A percentile compares a stretch with the other conserved stretches of the same genome.
Evolutionary conservation across 192 early-diverging fungal genomes (phyloP).

Genomic region (Backusella tuberculispora): DNA sequence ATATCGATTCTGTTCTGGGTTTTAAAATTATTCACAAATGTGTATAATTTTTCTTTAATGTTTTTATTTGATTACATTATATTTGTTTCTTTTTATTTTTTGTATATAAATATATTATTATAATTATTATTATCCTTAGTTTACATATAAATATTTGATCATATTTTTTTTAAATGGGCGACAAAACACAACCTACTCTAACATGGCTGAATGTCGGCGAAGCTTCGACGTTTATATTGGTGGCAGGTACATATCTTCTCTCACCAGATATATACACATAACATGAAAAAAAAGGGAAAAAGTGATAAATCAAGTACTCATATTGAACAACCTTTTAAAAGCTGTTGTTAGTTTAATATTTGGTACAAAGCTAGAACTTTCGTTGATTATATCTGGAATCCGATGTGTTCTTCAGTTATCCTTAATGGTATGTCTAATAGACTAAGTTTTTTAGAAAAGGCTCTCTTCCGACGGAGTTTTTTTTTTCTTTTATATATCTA

Average conservation of each 20-base stretch:
- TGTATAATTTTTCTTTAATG: neutral
- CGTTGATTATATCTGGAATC: constrained; percentile 66
- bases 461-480: neutral
- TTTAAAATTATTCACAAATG: neutral
- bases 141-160: constrained; percentile 3
- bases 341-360: constrained; percentile 41
- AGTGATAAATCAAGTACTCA: neutral
- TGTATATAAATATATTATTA: neutral
- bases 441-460: neutral
- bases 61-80: constrained; percentile 12
- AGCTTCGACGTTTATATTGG: constrained; percentile 26
- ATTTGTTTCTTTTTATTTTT: constrained; percentile 15
- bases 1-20: neutral
- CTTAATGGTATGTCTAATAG: constrained; percentile 55
- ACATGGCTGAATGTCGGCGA: constrained; percentile 30
- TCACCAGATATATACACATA: neutral
- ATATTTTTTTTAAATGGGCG: neutral
- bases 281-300: neutral
- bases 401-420: constrained; percentile 81
- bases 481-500: neutral
- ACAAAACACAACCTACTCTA: neutral
- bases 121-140: neutral
- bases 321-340: neutral
- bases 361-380: constrained; percentile 67
- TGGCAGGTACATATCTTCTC: constrained; percentile 24